A percentile compares a stretch with the other conserved stretches of the same genome.
These are phyloP conservation scores for Salix arbutifolia DNA, from an alignment of 345 rosid species.

Conservation along the genomic window DNA sequence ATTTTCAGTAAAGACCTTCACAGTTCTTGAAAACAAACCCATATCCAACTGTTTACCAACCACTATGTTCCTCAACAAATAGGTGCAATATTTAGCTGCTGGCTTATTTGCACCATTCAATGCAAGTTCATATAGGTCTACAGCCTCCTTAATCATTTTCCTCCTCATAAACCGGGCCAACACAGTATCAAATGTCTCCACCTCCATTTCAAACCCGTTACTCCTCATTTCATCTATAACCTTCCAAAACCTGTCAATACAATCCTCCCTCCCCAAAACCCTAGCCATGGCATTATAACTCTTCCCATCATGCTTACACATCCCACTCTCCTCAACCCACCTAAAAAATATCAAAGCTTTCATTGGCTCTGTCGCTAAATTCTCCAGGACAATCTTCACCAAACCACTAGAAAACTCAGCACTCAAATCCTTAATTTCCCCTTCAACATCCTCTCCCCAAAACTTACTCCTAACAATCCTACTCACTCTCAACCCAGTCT, in stretches of 20 bases:
- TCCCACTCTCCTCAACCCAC: slow-evolving; percentile 70
- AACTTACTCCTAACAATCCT: slow-evolving; percentile 61
- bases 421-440: slow-evolving; percentile 41
- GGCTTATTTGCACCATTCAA: slow-evolving; percentile 64
- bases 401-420: slow-evolving; percentile 45
- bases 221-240: slow-evolving; percentile 61
- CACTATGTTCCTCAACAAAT: slow-evolving; percentile 64
- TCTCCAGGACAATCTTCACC: slow-evolving; percentile 59
- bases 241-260: slow-evolving; percentile 73
- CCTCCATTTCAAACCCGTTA: slow-evolving; percentile 59
- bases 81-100: slow-evolving; percentile 38
- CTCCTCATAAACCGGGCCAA: slow-evolving; percentile 51
- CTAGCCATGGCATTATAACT: slow-evolving; percentile 72
- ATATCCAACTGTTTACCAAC: slow-evolving; percentile 55
- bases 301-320: slow-evolving; percentile 48
- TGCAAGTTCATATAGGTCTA: slow-evolving; percentile 67
- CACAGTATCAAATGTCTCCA: slow-evolving; percentile 53
- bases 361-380: slow-evolving; percentile 59
- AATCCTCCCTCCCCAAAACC: slow-evolving; percentile 74
- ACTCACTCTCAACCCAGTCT: slow-evolving; percentile 43
- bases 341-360: slow-evolving; percentile 76
- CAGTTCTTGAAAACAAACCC: slow-evolving; percentile 62
- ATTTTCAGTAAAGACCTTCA: slow-evolving; percentile 41
- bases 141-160: slow-evolving; percentile 70
- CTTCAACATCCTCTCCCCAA: slow-evolving; percentile 73